phyloP scores from a whole-genome alignment of 495 filamentous ascomycete genomes.

The Cryomyces minteri region DNA sequence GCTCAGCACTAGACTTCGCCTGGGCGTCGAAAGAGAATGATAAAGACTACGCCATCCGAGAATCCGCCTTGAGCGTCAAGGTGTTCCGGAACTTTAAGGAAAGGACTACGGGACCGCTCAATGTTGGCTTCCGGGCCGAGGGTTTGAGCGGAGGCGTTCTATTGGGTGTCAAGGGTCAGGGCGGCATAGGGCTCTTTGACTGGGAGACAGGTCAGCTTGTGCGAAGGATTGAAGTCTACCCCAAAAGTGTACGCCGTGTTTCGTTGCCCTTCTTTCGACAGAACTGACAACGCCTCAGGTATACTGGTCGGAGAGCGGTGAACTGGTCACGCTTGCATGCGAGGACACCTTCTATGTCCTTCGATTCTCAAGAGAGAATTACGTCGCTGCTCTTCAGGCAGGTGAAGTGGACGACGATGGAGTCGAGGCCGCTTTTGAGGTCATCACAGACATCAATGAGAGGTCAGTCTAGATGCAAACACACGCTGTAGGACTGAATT shows the following conservation, averaged over 20 bases:
- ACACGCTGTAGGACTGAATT: too few species aligned
- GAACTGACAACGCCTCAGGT: conserved; percentile 29
- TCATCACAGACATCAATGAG: conserved; percentile 89
- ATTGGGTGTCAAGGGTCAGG: conserved; percentile 88
- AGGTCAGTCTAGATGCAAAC: conserved; percentile 32
- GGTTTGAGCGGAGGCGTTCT: conserved; percentile 78
- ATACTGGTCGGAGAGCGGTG: conserved; percentile 94
- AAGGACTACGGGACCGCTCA: conserved; percentile 57
- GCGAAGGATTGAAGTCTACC: conserved; percentile 89
- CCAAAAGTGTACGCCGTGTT: conserved; percentile 45
- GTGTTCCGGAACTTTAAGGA: conserved; percentile 97
- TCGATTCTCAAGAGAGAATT: conserved; percentile 75
- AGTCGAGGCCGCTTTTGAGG: conserved; percentile 91
- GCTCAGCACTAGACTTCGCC: conserved; percentile 83
- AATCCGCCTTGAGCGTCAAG: conserved; percentile 84
- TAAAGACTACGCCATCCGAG: conserved; percentile 94
- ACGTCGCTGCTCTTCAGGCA: conserved; percentile 58
- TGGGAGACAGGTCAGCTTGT: conserved; percentile 84
- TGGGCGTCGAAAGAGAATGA: conserved; percentile 97
- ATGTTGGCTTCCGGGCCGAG: conserved; percentile 92
- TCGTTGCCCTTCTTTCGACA: conserved; percentile 1
- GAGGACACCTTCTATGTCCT: conserved; percentile 94
- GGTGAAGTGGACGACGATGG: conserved; percentile 86
- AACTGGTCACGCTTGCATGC: conserved; percentile 81
- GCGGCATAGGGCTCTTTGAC: conserved; percentile 89